A percentile compares a stretch with the other conserved stretches of the same genome.
Evolutionary conservation across 495 filamentous ascomycete species (phyloP).

Genomic region (Lichina pygmaea): DNA sequence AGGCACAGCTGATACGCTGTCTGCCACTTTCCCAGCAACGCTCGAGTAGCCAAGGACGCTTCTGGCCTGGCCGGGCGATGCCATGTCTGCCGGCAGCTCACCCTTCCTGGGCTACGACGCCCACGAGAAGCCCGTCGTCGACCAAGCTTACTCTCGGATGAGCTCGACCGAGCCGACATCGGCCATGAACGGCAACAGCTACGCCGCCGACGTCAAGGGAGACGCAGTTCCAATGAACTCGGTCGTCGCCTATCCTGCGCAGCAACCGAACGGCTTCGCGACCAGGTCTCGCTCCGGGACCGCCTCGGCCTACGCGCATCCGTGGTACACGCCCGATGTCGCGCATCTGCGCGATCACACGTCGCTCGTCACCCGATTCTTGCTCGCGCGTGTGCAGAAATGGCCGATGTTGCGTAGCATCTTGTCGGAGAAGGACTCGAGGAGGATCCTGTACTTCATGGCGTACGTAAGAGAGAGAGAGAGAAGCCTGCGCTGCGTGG

Average conservation of each 20-base stretch:
- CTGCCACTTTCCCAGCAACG: too few relatives aligned
- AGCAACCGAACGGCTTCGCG: not conserved
- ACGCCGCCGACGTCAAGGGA: too few relatives aligned
- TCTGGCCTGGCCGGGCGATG: too few relatives aligned
- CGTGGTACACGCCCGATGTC: not conserved
- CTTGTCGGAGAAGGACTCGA: constrained; percentile 72
- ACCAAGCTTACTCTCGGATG: too few relatives aligned
- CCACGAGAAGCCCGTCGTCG: too few relatives aligned
- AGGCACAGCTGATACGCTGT: too few relatives aligned
- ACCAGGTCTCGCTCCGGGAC: not conserved
- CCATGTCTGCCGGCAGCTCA: too few relatives aligned
- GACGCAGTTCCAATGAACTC: not conserved
- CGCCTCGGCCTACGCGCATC: not conserved
- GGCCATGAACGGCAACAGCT: too few relatives aligned
- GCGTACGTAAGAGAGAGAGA: constrained; percentile 20
- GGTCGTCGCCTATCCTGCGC: not conserved
- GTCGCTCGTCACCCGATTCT: constrained; percentile 33
- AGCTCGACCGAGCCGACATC: too few relatives aligned
- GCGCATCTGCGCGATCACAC: constrained; percentile 3
- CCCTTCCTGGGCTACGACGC: too few relatives aligned
- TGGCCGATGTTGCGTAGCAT: constrained; percentile 67
- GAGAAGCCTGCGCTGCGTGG: not conserved
- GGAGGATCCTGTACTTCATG: constrained; percentile 95
- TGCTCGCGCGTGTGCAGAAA: constrained; percentile 33
- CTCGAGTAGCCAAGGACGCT: too few relatives aligned